These are phyloP conservation scores for Ambrosiella cleistominuta DNA, from an alignment of 2,329 filamentous ascomycete genomes.

Conservation along the genomic window DNA sequence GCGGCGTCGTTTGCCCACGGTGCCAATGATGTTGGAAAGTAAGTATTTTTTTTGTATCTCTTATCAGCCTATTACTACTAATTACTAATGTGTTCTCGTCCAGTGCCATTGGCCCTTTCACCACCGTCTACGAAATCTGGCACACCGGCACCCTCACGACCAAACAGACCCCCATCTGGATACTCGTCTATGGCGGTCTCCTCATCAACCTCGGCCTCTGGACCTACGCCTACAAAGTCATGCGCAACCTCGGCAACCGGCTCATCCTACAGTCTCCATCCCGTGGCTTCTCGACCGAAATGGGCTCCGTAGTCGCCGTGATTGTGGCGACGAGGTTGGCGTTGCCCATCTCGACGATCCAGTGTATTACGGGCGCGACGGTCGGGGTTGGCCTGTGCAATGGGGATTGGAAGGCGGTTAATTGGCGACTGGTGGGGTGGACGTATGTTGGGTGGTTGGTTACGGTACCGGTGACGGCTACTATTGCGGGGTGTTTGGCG, in stretches of 20 bases:
- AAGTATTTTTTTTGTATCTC: neutral
- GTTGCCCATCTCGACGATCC: slow-evolving; percentile 34
- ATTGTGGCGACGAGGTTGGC: slow-evolving; percentile 34
- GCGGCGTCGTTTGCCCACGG: slow-evolving; percentile 39
- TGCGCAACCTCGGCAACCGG: slow-evolving; percentile 37
- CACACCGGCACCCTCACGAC: slow-evolving; percentile 19
- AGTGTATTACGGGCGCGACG: slow-evolving; percentile 34
- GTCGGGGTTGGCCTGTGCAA: slow-evolving; percentile 34
- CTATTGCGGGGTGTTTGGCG: slow-evolving; percentile 35
- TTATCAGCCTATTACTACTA: too few species aligned
- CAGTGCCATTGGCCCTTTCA: slow-evolving; percentile 34
- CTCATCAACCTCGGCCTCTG: slow-evolving; percentile 38
- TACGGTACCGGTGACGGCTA: slow-evolving; percentile 31
- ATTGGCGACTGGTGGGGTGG: slow-evolving; percentile 30
- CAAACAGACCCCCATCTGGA: slow-evolving; percentile 29
- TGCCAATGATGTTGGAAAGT: slow-evolving; percentile 30
- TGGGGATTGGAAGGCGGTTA: slow-evolving; percentile 31
- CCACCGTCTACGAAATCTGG: slow-evolving; percentile 35
- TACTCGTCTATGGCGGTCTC: slow-evolving; percentile 30
- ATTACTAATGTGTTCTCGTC: slow-evolving; percentile 14
- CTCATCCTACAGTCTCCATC: slow-evolving; percentile 37
- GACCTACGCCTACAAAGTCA: slow-evolving; percentile 47
- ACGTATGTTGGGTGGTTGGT: slow-evolving; percentile 33
- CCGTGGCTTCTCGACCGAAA: slow-evolving; percentile 34
- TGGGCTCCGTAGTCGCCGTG: slow-evolving; percentile 33